Evolutionary conservation across 805 yeast genomes (phyloP), one percentile per base, ranked within the genome.

Genomic region (Pichia sporocuriosa): DNA sequence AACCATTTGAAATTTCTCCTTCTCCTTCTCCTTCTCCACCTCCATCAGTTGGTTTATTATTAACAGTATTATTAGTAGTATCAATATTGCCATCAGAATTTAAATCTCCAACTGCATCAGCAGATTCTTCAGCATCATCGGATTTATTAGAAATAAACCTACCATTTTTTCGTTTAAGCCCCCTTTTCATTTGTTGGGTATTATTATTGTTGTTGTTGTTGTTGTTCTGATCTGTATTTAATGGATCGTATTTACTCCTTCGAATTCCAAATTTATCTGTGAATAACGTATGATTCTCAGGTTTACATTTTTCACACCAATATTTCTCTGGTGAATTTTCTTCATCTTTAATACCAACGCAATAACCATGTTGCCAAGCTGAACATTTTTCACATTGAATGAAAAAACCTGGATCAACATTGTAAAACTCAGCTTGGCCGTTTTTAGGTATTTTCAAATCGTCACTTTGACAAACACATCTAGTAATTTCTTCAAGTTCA

Each of bases 311-410:
- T 59, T 90, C 98, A 69, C 98, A 90, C 85, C 89, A 87, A 62
- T 93, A 90, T 61, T 85, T 85, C 43, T 90, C 97, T 4, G 97
- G 96, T 2, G 87, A 85, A 37, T 76, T 81, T 12, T 75, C 77
- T 47, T 80, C 86, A 38, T 76, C 78, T 41, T 70, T 69, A 44
- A 90, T 77, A 1, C 96, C 95, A 28, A 90, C 96, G 67, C 98
- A 90, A 63, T 71, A 86, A 2, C 97, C 97, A 60, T 90, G 98
- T 62, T 90, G 98, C 98, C 98, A 90, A 7, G 83, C 96, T 16
- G 85, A 79, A 65, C 98, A 90, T 48, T 74, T 72, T 55, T 93
- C 98, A 70, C 94, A 84, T 55, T 84, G 93, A 50, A 84, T 84
- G 56, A 75, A 84, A 38, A 83, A 68, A 3, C 90, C 93, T 16